Base-by-base conservation (phyloP, 2,329 filamentous ascomycete species). In the Periglandula ipomoeae region DNA sequence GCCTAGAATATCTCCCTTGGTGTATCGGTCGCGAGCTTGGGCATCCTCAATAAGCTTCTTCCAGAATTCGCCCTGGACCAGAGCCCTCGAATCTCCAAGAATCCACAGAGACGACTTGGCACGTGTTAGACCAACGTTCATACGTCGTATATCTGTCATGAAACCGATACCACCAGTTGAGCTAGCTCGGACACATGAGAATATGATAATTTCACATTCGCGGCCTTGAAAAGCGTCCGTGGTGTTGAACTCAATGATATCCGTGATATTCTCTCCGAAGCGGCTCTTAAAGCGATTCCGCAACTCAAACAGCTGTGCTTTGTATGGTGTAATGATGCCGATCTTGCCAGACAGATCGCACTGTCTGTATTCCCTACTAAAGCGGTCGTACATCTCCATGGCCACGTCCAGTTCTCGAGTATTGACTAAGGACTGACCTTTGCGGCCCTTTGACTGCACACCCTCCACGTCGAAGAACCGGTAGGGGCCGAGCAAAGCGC, bases 61-160 rank as follows among this genome's bases (percentile, higher is more conserved):
- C 93, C 94, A 98, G 67, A 89, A 96, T 61, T 93, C 81, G 52
- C 93, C 93, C 61, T 94, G 86, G 22, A 85, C 74, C 46, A 98
- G 75, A 30, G 90, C 89, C 50, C 85, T 78, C 0, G 93, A 93
- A 66, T 97, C 94, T 56, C 93, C 93, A 23, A 98, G 76, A 50
- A 98, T 91, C 87, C 91, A 98, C 9, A 98, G 76, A 30, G 91
- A 96, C 9, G 88, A 95, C 66, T 95, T 96, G 5, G 93, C 94
- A 73, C 93, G 85, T 20, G 93, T 98, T 52, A 98, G 75, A 70
- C 93, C 93, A 60, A 98, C 93, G 66, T 98, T 98, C 94, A 98
- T 97, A 75, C 93, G 91, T 51, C 93, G 83, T 61, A 98, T 95
- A 65, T 98, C 93, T 48, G 88, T 87, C 78, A 98, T 85, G 80